Percentiles rank a stretch among this genome's conserved stretches.
These are phyloP conservation scores for Plasmodium coatneyi DNA, from an alignment of 169 alveolate genomes.

Conservation along the genomic window DNA sequence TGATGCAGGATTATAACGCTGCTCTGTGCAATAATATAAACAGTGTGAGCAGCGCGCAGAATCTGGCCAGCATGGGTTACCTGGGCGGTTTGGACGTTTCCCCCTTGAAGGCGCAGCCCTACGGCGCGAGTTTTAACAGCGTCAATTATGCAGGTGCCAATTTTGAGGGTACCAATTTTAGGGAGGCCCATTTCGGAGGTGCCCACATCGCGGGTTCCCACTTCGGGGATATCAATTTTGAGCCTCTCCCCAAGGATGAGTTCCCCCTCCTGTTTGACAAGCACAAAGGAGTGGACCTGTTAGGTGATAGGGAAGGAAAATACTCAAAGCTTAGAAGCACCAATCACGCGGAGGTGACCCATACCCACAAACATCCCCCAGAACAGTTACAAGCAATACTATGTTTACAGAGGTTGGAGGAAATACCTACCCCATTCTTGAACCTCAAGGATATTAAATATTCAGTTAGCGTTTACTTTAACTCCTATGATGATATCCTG, in stretches of 20 bases:
- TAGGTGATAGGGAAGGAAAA: not conserved
- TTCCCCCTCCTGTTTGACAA: not conserved
- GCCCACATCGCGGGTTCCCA: not conserved
- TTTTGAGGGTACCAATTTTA: not conserved
- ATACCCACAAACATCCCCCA: not conserved
- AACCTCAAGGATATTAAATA: conserved; percentile 75
- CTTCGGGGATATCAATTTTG: conserved; percentile 1
- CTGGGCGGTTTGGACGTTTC: not conserved
- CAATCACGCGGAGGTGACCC: not conserved
- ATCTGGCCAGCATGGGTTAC: not conserved
- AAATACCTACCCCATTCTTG: conserved; percentile 76
- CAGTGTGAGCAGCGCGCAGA: not conserved
- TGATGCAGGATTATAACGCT: conserved; percentile 25
- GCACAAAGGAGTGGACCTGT: not conserved
- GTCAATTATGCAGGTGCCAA: not conserved
- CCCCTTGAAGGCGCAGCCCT: not conserved
- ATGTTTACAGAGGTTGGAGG: conserved; percentile 80
- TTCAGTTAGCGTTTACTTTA: conserved; percentile 81
- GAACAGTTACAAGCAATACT: conserved; percentile 62
- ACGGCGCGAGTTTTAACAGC: not conserved
- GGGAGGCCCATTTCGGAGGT: not conserved
- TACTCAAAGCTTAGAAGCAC: conserved; percentile 16
- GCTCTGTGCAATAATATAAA: conserved; percentile 4
- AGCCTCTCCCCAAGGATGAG: not conserved
- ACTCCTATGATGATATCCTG: conserved; percentile 80